Evolutionary conservation across 257 asterid species (phyloP), one percentile per base, ranked within the genome.

Genomic region (Nicotiana knightiana): DNA sequence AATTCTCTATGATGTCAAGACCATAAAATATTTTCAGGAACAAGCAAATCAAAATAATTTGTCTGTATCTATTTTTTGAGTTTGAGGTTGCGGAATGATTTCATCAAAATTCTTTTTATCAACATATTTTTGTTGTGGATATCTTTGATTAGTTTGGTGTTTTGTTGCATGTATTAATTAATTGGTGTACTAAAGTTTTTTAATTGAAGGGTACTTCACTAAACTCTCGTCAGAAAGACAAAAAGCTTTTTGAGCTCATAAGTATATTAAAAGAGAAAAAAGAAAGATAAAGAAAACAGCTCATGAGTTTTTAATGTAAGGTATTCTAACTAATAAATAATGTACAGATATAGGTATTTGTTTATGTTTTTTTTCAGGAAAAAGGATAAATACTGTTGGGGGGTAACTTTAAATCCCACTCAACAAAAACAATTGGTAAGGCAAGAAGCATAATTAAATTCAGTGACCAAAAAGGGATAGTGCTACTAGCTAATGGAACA

Each of bases 371-470:
- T 21, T 46, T 7, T 51, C 2, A 24, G 35, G 24, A 24, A 48
- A 67, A 73, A 24, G 13, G 21, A 13, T 26, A 48, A 73, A 24
- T 21, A 13, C 71, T 79, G 84, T 76, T 83, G 75, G 67, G 77
- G 86, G 86, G 82, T 83, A 80, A 82, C 77, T 86, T 76, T 59
- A 58, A 58, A 80, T 62, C 77, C 70, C 82, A 48, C 59, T 54
- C 37, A 55, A 33, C 64, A 46, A 54, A 55, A 78, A 58, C 73
- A 62, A 43, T 59, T 43, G 64, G 18, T 0, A 76, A 77, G 85
- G 82, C 85, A 80, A 63, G 24, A 46, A 66, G 85, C 76, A 64
- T 81, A 83, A 81, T 46, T 55, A 78, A 87, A 83, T 82, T 76
- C 63, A 73, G 87, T 86, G 82, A 84, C 54, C 81, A 82, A 75